These are phyloP conservation scores for Phytopythium helicoides DNA, from an alignment of 352 stramenopile species.

Conservation along the genomic window DNA sequence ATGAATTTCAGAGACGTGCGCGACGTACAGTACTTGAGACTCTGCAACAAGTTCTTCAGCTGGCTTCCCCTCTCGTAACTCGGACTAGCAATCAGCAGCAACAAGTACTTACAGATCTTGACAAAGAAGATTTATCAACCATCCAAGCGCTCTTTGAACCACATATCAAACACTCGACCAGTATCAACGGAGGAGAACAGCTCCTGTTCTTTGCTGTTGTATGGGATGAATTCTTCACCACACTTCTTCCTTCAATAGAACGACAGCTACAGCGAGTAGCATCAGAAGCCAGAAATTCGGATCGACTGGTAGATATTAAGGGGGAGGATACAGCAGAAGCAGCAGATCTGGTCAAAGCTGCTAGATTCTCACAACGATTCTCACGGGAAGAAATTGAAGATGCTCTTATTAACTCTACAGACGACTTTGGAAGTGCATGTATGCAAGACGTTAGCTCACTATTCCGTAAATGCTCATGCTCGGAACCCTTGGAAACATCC, in stretches of 20 bases:
- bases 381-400: conserved; percentile 47
- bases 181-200: conserved; percentile 23
- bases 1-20: conserved; percentile 41
- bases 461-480: conserved; percentile 51
- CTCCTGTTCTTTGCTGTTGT: conserved; percentile 56
- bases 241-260: conserved; percentile 41
- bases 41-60: conserved; percentile 38
- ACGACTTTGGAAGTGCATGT: conserved; percentile 44
- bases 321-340: neutral
- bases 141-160: conserved; percentile 50
- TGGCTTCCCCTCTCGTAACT: conserved; percentile 23
- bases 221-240: conserved; percentile 50
- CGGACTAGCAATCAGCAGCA: neutral
- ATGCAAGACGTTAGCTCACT: conserved; percentile 8
- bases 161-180: conserved; percentile 33
- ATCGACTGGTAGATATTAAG: neutral
- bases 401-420: conserved; percentile 49
- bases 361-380: conserved; percentile 27
- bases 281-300: neutral
- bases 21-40: conserved; percentile 46
- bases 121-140: conserved; percentile 17
- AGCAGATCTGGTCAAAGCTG: neutral
- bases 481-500: conserved; percentile 42
- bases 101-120: neutral
- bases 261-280: conserved; percentile 13